Evolutionary conservation across 257 asterid species (phyloP), one percentile per base, ranked within the genome.

Genomic region (Parsonsia alboflavescens): DNA sequence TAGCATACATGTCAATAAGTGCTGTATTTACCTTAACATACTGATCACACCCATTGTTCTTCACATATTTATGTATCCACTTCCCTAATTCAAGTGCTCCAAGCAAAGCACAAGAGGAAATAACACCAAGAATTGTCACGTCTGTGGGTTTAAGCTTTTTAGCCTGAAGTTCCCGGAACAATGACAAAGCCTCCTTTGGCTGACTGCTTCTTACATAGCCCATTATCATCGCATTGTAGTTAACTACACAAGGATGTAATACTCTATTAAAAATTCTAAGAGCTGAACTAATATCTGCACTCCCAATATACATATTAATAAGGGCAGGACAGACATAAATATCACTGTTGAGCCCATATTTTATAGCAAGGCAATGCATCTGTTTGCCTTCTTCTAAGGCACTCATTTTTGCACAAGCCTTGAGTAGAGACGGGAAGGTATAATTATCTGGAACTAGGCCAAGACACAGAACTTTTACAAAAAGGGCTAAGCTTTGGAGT

Each of bases 1-100:
- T 84, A 24, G 87, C 85, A 73, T 80, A 84, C 87, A 84, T 84
- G 70, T 84, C 87, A 53, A 84, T 70, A 16, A 84, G 83, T 16
- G 83, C 75, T 19, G 87, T 84, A 64, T 50, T 80, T 62, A 84
- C 87, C 81, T 84, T 84, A 70, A 78, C 74, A 36, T 69, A 78
- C 57, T 19, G 78, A 84, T 81, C 74, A 70, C 78, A 84, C 22
- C 71, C 76, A 19, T 78, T 73, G 61, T 81, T 78, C 72, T 81
- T 81, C 53, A 76, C 82, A 46, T 73, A 81, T 24, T 78, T 72
- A 33, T 73, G 76, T 53, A 81, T 70, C 87, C 87, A 84, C 68
- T 78, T 84, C 16, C 81, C 87, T 17, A 84, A 48, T 30, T 65
- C 79, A 66, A 78, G 79, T 21, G 80, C 79, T 50, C 87, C 87